Evolutionary conservation across 108 stramenopile species (phyloP), one percentile per base, ranked within the genome.

Genomic region (Cyclotella choctawhatcheeana): DNA sequence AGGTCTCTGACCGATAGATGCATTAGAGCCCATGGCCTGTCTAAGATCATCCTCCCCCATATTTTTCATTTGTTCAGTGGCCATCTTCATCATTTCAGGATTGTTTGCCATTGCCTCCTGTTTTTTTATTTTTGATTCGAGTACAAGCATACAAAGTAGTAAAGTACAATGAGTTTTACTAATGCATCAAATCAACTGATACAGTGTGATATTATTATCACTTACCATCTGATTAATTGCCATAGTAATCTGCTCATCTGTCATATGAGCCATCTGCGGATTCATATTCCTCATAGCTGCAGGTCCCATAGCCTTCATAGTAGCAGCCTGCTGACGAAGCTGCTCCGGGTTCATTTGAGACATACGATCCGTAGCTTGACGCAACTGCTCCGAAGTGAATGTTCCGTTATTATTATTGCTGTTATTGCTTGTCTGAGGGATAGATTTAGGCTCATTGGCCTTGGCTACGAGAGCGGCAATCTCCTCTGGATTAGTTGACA

Each of bases 221-320:
- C 47, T 48, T 8, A 48, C 47, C 87, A 85, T 75, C 37, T 88
- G 91, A 33, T 47, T 33, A 12, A 87, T 86, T 0, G 88, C 85
- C 54, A 64, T 53, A 31, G 69, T 55, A 26, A 93, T 84, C 63
- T 93, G 88, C 22, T 55, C 76, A 73, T 93, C 88, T 5, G 84
- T 73, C 87, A 88, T 85, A 45, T 75, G 47, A 2, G 89, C 88
- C 71, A 93, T 72, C 50, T 86, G 87, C 12, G 89, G 92, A 77
- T 90, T 89, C 69, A 84, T 84, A 40, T 73, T 52, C 16, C 92
- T 77, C 16, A 93, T 44, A 0, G 72, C 66, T 22, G 74, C 65
- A 10, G 84, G 82, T 44, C 67, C 71, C 85, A 89, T 91, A n/a
- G 79, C 56, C 51, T 78, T 79, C 90, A 91, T 89, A 61, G 84